Conservation (phyloP, 495 filamentous ascomycete species). For the Parmelia sp. region DNA sequence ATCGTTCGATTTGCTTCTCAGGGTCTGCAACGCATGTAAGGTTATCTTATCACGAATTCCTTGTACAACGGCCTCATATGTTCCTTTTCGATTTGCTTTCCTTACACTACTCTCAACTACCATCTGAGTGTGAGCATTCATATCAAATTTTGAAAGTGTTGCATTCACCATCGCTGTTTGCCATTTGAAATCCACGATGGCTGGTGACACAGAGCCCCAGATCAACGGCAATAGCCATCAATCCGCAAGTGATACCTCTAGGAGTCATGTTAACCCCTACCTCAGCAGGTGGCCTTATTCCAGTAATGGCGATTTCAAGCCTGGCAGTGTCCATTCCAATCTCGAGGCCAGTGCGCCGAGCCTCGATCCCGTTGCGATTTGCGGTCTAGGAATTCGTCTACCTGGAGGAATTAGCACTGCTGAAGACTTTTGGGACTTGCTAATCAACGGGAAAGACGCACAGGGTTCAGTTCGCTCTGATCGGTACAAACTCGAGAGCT, state of each 20-base stretch:
- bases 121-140: too few relatives aligned
- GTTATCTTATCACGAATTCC: too few relatives aligned
- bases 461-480: not conserved
- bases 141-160: too few relatives aligned
- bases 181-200: not conserved
- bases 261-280: not conserved
- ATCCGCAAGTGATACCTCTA: not conserved
- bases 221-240: not conserved
- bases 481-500: slow-evolving; percentile 3
- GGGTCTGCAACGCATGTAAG: too few relatives aligned
- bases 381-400: slow-evolving; percentile 44
- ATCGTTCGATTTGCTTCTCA: too few relatives aligned
- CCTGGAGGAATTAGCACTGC: slow-evolving; percentile 36
- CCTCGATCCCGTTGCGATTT: slow-evolving; percentile 42
- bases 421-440: slow-evolving; percentile 12
- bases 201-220: not conserved
- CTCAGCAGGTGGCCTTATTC: not conserved
- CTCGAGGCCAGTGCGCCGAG: not conserved
- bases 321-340: not conserved
- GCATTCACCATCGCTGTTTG: too few relatives aligned
- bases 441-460: not conserved
- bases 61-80: too few relatives aligned
- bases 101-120: too few relatives aligned
- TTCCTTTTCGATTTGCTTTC: too few relatives aligned
- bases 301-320: not conserved